These are phyloP conservation scores for Periconia sp. DNA, from an alignment of 2,329 filamentous ascomycete species.

Conservation along the genomic window DNA sequence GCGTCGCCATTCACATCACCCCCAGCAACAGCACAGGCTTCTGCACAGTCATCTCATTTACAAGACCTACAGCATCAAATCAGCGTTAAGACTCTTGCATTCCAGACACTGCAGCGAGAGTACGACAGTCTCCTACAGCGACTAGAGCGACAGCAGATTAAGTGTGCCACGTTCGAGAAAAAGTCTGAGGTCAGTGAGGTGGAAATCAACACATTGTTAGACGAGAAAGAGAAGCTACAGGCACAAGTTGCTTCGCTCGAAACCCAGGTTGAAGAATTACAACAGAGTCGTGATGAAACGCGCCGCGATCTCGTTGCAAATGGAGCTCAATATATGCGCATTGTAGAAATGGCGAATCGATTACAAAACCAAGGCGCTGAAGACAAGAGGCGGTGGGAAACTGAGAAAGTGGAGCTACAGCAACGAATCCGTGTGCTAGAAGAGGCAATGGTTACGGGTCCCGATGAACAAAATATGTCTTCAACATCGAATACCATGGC, in stretches of 20 bases:
- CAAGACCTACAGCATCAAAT: constrained; percentile 58
- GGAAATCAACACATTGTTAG: constrained; percentile 53
- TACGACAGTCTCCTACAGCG: constrained; percentile 56
- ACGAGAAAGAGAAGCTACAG: constrained; percentile 54
- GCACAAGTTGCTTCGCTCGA: constrained; percentile 53
- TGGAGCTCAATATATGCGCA: constrained; percentile 53
- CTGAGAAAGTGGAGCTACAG: constrained; percentile 43
- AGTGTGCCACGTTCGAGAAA: constrained; percentile 53
- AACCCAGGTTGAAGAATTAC: constrained; percentile 51
- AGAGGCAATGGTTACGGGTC: constrained; percentile 31
- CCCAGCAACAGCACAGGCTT: constrained; percentile 20
- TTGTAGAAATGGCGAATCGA: constrained; percentile 53
- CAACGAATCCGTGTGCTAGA: constrained; percentile 41
- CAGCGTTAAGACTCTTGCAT: constrained; percentile 55
- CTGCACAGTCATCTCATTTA: constrained; percentile 45
- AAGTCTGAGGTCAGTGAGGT: constrained; percentile 40
- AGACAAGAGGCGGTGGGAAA: constrained; percentile 46
- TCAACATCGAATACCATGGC: constrained; percentile 4
- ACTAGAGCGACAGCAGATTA: constrained; percentile 53
- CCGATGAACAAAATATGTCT: neutral
- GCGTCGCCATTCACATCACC: constrained; percentile 29
- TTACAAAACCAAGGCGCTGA: constrained; percentile 48
- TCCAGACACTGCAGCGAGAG: constrained; percentile 57
- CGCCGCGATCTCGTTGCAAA: constrained; percentile 46
- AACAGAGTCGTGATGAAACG: constrained; percentile 51